Evolutionary conservation across 2,329 filamentous ascomycete genomes (phyloP).

Genomic region (Ceratocystis variospora): DNA sequence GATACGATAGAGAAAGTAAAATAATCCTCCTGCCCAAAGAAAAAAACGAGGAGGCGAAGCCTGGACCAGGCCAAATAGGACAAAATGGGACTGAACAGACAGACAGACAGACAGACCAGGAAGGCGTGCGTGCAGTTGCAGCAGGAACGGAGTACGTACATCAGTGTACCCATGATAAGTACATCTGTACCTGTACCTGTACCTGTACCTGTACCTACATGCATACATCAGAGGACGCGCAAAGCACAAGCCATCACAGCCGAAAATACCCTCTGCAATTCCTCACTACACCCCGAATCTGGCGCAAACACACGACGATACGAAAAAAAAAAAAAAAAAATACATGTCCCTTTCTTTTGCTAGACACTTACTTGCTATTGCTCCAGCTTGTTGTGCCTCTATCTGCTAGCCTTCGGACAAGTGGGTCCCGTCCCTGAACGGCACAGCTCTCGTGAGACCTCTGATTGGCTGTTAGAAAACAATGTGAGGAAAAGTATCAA

Average conservation of each 20-base stretch:
- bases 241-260: not conserved
- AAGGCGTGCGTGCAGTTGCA: not conserved
- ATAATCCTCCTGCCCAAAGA: not conserved
- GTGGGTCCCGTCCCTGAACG: not conserved
- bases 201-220: not conserved
- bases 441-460: not conserved
- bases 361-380: not conserved
- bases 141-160: not conserved
- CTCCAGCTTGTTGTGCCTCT: too few species aligned
- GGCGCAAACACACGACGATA: not conserved
- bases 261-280: too few species aligned
- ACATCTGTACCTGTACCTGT: not conserved
- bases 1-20: not conserved
- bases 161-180: not conserved
- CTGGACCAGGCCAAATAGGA: not conserved
- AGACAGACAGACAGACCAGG: not conserved
- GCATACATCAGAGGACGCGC: not conserved
- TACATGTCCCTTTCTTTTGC: not conserved
- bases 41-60: conserved; percentile 1
- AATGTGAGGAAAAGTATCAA: not conserved
- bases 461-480: not conserved
- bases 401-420: not conserved
- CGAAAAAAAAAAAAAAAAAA: not conserved
- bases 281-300: not conserved
- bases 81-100: not conserved